These are phyloP conservation scores for Plasmodium billcollinsi DNA, from an alignment of 169 alveolate genomes.

Conservation along the genomic window DNA sequence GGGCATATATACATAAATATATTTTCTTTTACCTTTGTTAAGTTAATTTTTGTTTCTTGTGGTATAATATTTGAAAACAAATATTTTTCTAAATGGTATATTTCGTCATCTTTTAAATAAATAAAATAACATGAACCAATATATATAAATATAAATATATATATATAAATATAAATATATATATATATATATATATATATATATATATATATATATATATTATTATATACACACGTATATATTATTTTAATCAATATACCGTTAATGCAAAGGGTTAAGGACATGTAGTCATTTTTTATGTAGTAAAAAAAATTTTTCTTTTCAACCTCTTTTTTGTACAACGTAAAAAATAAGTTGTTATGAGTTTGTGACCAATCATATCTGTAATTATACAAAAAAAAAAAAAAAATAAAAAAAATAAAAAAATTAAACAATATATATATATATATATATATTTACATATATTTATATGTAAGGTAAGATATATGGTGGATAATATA, in stretches of 20 bases:
- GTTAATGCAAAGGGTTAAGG: slow-evolving; percentile 2
- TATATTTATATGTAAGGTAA: too few relatives aligned
- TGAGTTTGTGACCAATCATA: slow-evolving; percentile 56
- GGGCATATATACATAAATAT: too few relatives aligned
- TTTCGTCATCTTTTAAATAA: slow-evolving; percentile 17
- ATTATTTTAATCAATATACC: slow-evolving; percentile 6
- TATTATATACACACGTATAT: background rate
- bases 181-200: background rate
- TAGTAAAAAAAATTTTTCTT: slow-evolving; percentile 17
- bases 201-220: background rate
- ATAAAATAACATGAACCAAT: background rate
- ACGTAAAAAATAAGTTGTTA: slow-evolving; percentile 7
- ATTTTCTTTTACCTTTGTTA: slow-evolving; percentile 29
- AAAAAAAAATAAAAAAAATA: background rate
- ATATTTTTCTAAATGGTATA: slow-evolving; percentile 20
- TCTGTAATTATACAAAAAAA: background rate
- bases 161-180: background rate
- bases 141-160: background rate
- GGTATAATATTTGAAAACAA: slow-evolving; percentile 39
- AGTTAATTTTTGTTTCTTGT: slow-evolving; percentile 1
- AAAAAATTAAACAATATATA: too few relatives aligned
- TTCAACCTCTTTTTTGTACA: slow-evolving; percentile 27
- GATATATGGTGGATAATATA: too few relatives aligned
- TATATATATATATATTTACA: too few relatives aligned
- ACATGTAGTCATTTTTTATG: slow-evolving; percentile 1